Evolutionary conservation across 129 eudicot genomes (phyloP).

Genomic region (Flaveria linearis): DNA sequence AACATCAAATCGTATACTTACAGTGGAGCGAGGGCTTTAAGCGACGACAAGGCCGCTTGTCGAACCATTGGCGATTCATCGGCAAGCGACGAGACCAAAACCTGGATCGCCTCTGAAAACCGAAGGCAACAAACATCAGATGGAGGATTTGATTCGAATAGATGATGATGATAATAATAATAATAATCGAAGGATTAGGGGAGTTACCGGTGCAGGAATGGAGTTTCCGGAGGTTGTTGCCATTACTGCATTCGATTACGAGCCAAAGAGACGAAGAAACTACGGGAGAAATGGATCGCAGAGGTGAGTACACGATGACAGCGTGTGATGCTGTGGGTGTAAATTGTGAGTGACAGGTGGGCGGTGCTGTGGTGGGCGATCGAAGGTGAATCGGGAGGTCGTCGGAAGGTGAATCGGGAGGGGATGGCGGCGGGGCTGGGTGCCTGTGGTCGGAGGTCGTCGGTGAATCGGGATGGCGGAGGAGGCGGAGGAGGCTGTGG

Average conservation of each 20-base stretch:
- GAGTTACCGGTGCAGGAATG: constrained; percentile 70
- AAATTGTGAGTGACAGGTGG: constrained; percentile 28
- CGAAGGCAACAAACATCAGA: neutral
- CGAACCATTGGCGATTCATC: constrained; percentile 81
- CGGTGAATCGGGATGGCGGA: too few relatives aligned
- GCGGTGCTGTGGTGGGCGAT: too few relatives aligned
- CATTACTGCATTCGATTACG: constrained; percentile 38
- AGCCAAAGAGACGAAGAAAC: constrained; percentile 1
- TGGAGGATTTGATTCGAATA: neutral
- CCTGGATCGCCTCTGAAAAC: constrained; percentile 85
- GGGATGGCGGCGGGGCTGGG: too few relatives aligned
- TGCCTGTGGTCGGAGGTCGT: too few relatives aligned
- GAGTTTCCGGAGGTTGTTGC: constrained; percentile 74
- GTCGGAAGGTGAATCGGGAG: too few relatives aligned
- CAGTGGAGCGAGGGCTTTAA: too few relatives aligned
- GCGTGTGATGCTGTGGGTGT: constrained; percentile 19
- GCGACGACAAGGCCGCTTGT: too few relatives aligned
- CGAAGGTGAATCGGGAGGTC: too few relatives aligned
- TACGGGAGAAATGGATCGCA: constrained; percentile 54
- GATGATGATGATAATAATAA: too few relatives aligned
- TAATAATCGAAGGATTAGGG: neutral
- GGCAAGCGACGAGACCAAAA: constrained; percentile 74
- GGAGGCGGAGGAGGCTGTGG: too few relatives aligned
- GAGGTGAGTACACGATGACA: constrained; percentile 24
- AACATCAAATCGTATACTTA: too few relatives aligned